Evolutionary conservation across 306 rosid species (phyloP).

Genomic region (Pueraria montana): DNA sequence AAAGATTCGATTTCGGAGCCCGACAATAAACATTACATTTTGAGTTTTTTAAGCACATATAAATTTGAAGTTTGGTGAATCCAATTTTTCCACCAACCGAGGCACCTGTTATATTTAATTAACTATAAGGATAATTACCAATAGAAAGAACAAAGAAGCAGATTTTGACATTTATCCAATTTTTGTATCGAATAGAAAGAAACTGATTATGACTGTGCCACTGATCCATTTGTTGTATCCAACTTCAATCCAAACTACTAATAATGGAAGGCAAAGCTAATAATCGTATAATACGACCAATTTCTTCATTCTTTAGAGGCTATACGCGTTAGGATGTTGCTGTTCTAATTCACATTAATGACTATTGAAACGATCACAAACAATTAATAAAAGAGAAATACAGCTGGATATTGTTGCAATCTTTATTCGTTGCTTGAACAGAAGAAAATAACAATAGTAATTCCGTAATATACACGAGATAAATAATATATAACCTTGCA

Average conservation of each 20-base stretch:
- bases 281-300: not conserved
- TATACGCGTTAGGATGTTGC: conserved; percentile 2
- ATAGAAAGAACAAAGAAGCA: not conserved
- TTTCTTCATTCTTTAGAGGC: not conserved
- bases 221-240: not conserved
- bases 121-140: not conserved
- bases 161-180: not conserved
- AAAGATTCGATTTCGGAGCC: too few relatives aligned
- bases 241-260: not conserved
- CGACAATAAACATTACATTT: not conserved
- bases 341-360: not conserved
- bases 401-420: not conserved
- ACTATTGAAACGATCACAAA: not conserved
- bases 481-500: not conserved
- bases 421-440: not conserved
- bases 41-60: not conserved
- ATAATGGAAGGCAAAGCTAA: not conserved
- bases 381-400: not conserved
- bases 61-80: not conserved
- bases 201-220: not conserved
- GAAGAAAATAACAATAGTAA: not conserved
- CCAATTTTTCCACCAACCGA: not conserved
- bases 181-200: not conserved
- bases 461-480: not conserved
- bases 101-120: not conserved